phyloP scores from a whole-genome alignment of 257 asterid species.

The Orobanche coerulescens region DNA sequence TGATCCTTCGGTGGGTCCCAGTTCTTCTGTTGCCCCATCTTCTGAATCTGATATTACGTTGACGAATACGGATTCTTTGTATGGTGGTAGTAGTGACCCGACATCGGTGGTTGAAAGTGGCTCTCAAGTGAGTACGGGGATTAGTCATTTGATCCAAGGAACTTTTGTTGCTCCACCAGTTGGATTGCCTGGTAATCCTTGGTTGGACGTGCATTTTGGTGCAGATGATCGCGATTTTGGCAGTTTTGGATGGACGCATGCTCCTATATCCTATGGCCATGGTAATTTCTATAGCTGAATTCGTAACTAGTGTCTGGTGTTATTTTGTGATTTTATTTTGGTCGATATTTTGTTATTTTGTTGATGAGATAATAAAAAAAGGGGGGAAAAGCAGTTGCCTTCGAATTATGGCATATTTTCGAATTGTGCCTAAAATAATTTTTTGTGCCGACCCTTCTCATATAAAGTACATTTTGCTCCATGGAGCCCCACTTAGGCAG shows the following conservation, averaged over 20 bases:
- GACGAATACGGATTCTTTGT: constrained; percentile 23
- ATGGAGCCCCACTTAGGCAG: no score
- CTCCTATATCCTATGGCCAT: constrained; percentile 33
- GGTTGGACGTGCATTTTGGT: constrained; percentile 50
- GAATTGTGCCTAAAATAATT: no score
- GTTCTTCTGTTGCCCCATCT: constrained; percentile 39
- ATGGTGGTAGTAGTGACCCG: constrained; percentile 29
- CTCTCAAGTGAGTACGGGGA: constrained; percentile 36
- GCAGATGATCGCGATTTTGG: constrained; percentile 43
- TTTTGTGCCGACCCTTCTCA: no score
- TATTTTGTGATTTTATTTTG: neutral
- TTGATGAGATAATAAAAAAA: neutral
- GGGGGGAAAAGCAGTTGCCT: no score
- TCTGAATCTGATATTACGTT: constrained; percentile 33
- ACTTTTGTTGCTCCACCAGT: constrained; percentile 46
- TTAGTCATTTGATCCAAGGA: constrained; percentile 44
- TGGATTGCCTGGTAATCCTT: constrained; percentile 52
- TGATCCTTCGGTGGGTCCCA: constrained; percentile 43
- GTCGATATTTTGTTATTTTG: no score
- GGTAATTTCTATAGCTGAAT: constrained; percentile 32
- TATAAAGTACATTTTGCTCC: no score
- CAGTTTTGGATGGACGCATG: constrained; percentile 48
- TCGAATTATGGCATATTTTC: no score
- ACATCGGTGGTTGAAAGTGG: constrained; percentile 25
- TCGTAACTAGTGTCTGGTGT: neutral